Evolutionary conservation across 345 rosid species (phyloP).

Genomic region (Eutrema yunnanense): DNA sequence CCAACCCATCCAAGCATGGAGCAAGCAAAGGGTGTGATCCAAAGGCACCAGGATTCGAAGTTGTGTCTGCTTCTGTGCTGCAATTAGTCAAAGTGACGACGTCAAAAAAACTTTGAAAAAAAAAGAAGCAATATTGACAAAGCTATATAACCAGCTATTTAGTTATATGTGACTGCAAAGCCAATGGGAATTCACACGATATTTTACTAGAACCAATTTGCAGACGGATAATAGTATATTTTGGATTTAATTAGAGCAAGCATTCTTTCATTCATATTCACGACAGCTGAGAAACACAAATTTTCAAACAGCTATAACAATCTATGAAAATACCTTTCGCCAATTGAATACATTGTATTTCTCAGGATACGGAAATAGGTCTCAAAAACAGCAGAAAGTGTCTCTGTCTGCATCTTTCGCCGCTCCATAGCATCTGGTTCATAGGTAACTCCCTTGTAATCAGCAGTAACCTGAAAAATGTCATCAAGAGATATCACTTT

Average conservation of each 20-base stretch:
- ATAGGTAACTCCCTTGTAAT: slow-evolving; percentile 65
- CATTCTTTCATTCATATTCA: background rate
- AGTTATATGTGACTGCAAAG: background rate
- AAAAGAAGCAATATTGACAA: background rate
- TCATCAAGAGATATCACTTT: background rate
- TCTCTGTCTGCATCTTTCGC: slow-evolving; percentile 71
- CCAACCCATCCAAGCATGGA: slow-evolving; percentile 82
- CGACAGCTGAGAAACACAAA: background rate
- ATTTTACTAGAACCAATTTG: background rate
- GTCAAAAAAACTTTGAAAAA: background rate
- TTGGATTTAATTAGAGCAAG: background rate
- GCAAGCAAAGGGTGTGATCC: slow-evolving; percentile 66
- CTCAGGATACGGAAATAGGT: slow-evolving; percentile 86
- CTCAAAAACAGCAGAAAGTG: slow-evolving; percentile 82
- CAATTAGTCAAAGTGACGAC: background rate
- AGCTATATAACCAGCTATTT: background rate
- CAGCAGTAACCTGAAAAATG: slow-evolving; percentile 64
- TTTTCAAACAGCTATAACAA: background rate
- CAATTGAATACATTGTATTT: slow-evolving; percentile 49
- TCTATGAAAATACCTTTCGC: slow-evolving; percentile 42
- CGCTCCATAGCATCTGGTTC: slow-evolving; percentile 53
- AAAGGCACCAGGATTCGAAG: slow-evolving; percentile 27
- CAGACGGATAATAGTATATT: background rate
- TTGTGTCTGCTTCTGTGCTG: slow-evolving; percentile 47
- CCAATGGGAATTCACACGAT: background rate